Evolutionary conservation across 2,329 filamentous ascomycete species (phyloP), one percentile per base, ranked within the genome.

Genomic region (Exophiala bonariae): DNA sequence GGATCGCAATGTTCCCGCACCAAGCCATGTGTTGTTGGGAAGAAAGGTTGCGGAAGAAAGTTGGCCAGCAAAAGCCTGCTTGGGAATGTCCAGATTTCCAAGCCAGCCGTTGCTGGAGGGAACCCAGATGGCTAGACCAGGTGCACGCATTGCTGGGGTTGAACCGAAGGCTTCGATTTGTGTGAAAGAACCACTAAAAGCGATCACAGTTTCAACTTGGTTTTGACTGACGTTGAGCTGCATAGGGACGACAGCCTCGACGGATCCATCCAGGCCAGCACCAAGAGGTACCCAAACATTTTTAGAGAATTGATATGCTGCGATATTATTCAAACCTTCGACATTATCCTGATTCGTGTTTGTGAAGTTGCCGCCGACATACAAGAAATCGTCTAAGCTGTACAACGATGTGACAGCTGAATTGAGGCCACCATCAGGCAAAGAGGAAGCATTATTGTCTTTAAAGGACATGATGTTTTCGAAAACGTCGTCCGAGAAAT

Each of bases 121-220:
- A 6, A 97, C 85, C 93, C 93, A 99, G 30, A 97, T 76, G 11
- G 89, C 92, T 61, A 99, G 89, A 2, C 91, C 90, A 41, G 81
- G 69, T 1, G 83, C 86, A 7, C 78, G 61, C 20, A 84, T 76
- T 8, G 82, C 78, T 5, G 76, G 66, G 56, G 84, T 84, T 54
- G 75, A 74, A 28, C 73, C 81, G 58, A 89, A 92, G 0, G 78
- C 79, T 20, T 85, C 78, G 52, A 96, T 81, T 44, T 82, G 74
- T 13, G 80, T 78, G 66, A 99, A 99, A 50, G 82, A 76, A 4
- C 93, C 93, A 39, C 84, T 92, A 49, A 99, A 74, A 2, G 86
- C 83, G 53, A 97, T 78, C 17, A 86, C 88, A 10, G 80, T 79
- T 64, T 96, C 89, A 0, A 83, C 79, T 14, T 76, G 75, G 30